Percentiles rank a stretch among this genome's conserved stretches.
Conservation (phyloP, 2,329 filamentous ascomycete genomes). For the Pseudogymnoascus sp. region DNA sequence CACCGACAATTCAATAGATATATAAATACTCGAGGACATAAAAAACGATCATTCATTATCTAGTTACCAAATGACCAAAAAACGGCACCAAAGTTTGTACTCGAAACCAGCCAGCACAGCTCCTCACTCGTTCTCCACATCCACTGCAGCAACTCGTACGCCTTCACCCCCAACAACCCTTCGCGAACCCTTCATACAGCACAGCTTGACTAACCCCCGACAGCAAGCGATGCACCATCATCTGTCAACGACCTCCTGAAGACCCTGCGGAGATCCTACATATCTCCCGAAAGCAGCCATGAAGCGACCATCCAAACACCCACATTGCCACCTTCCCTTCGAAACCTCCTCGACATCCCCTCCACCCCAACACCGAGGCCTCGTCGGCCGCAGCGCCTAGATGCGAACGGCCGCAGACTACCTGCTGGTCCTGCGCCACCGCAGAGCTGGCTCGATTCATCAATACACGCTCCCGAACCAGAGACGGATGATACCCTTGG, state of each 20-base stretch:
- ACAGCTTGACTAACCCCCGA: conserved; percentile 6
- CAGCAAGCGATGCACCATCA: conserved; percentile 27
- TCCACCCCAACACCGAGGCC: conserved; percentile 46
- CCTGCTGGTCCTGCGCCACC: conserved; percentile 53
- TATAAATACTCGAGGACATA: background rate
- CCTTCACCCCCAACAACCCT: background rate
- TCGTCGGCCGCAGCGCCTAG: conserved; percentile 31
- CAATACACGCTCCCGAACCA: conserved; percentile 21
- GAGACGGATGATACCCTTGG: conserved; percentile 11
- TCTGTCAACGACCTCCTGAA: conserved; percentile 54
- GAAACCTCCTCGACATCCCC: conserved; percentile 50
- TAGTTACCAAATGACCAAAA: conserved; percentile 49
- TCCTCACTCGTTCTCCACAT: conserved; percentile 39
- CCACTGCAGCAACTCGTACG: conserved; percentile 27
- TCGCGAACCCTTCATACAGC: background rate
- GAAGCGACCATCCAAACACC: conserved; percentile 28
- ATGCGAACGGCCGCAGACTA: conserved; percentile 40
- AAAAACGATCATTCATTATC: background rate
- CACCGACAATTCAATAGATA: background rate
- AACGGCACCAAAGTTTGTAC: conserved; percentile 46
- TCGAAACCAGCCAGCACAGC: conserved; percentile 51
- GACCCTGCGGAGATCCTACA: conserved; percentile 42
- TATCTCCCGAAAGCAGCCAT: conserved; percentile 27
- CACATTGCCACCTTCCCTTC: conserved; percentile 51
- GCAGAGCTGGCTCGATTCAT: conserved; percentile 44